phyloP scores from a whole-genome alignment of 257 asterid genomes.

The Solanum chiquidenum region DNA sequence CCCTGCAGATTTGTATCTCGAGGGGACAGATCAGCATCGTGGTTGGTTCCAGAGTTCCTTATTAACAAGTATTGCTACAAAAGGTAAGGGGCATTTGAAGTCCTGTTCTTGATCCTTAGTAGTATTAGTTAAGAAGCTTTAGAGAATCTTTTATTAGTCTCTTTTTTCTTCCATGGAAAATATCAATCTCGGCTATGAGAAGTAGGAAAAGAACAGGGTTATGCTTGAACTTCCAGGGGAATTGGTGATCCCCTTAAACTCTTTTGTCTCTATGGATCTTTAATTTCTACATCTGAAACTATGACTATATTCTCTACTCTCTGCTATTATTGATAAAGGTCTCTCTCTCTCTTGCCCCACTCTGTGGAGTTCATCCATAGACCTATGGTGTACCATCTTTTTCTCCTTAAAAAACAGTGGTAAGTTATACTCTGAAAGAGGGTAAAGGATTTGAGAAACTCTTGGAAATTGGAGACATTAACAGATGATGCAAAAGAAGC shows the following conservation, averaged over 20 bases:
- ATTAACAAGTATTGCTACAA: constrained; percentile 87
- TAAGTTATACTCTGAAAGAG: background rate
- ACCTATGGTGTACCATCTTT: background rate
- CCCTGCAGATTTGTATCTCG: constrained; percentile 97
- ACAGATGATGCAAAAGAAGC: background rate
- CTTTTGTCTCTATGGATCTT: background rate
- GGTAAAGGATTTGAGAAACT: background rate
- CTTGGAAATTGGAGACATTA: background rate
- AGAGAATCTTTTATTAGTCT: background rate
- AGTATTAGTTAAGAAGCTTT: background rate
- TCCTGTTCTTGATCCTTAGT: background rate
- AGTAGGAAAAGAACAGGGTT: background rate
- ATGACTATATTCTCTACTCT: background rate
- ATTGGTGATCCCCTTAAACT: background rate
- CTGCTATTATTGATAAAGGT: background rate
- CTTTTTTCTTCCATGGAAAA: background rate
- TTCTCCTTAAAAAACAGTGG: background rate
- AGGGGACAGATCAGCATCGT: constrained; percentile 99
- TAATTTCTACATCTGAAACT: background rate
- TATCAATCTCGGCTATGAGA: background rate
- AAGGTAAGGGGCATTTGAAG: constrained; percentile 37
- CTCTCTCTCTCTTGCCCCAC: background rate
- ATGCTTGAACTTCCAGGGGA: background rate
- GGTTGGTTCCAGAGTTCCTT: constrained; percentile 99
- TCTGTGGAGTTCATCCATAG: background rate